Evolutionary conservation across 2,329 filamentous ascomycete species (phyloP).

Genomic region (Cyphellophora attinorum): DNA sequence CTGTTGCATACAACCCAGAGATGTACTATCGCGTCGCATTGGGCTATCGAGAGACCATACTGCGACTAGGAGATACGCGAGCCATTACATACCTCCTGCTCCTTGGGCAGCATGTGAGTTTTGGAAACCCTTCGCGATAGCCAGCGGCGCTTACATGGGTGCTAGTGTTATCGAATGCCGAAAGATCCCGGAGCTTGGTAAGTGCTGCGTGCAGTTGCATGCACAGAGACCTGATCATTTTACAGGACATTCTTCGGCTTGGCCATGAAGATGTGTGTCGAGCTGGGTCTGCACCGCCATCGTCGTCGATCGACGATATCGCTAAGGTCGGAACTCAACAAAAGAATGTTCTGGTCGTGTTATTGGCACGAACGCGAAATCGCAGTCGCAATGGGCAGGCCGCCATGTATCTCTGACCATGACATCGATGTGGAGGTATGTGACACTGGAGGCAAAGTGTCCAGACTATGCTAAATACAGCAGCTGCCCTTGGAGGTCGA

Average conservation of each 20-base stretch:
- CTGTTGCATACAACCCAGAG: background rate
- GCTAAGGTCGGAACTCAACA: constrained; percentile 2
- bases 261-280: constrained; percentile 2
- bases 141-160: too few species aligned
- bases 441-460: background rate
- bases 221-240: background rate
- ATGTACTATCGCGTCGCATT: constrained; percentile 1
- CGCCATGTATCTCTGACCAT: constrained; percentile 4
- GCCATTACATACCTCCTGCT: background rate
- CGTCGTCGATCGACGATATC: background rate
- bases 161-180: background rate
- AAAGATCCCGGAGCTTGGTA: background rate
- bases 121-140: too few species aligned
- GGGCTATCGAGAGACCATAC: constrained; percentile 1
- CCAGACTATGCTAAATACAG: background rate
- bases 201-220: too few species aligned
- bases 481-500: constrained; percentile 5
- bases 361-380: constrained; percentile 4
- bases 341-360: constrained; percentile 6
- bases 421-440: constrained; percentile 5
- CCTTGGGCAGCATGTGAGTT: constrained; percentile 1
- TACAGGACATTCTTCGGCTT: constrained; percentile 1
- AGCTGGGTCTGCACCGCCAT: constrained; percentile 3
- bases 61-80: constrained; percentile 1
- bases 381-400: constrained; percentile 3